Evolutionary conservation across 2,329 filamentous ascomycete species (phyloP), one percentile per base, ranked within the genome.

Genomic region (Tolypocladium ovalisporum): DNA sequence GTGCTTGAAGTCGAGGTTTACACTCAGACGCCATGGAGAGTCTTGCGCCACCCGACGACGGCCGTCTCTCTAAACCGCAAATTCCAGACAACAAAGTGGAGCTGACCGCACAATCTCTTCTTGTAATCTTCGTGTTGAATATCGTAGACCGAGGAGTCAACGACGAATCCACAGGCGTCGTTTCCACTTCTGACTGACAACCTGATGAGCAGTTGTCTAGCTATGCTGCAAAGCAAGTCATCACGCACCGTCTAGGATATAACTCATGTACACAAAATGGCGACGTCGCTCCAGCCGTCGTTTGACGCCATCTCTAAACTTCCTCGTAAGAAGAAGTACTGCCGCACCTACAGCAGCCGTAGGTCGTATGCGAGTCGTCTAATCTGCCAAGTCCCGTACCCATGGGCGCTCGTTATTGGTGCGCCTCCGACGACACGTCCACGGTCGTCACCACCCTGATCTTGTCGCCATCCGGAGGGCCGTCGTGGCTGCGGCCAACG

Each of bases 381-480:
- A 12, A 5, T n/a, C n/a, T n/a, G n/a, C n/a, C n/a, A n/a, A n/a
- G n/a, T n/a, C 35, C 7, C 35, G 3, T 36, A 36, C 35, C 15
- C 44, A 24, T 49, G 27, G 15, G 24, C 27, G 7, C 36, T 57
- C 58, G 7, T 58, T 35, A 57, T 55, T 36, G 27, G 17, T 34
- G 57, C 24, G 54, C 13, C 17, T 60, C 35, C 22, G 62, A 55
- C 5, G 62, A 66, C 7, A 69, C 57, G 27, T 68, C 65, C 42
- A 69, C 67, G 52, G 66, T 65, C 0, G 63, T 68, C 2, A 66
- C 60, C 12, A 69, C 67, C 53, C 59, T 64, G 34, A 68, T 69
- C 5, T 63, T 62, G 6, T 67, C 64, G 6, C 57, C 58, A 0
- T 22, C 27, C 9, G 51, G 36, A 15, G 58, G 54, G 22, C 57